phyloP scores from a whole-genome alignment of 371 early-diverging fungal species.

The Chytridium lagenaria region DNA sequence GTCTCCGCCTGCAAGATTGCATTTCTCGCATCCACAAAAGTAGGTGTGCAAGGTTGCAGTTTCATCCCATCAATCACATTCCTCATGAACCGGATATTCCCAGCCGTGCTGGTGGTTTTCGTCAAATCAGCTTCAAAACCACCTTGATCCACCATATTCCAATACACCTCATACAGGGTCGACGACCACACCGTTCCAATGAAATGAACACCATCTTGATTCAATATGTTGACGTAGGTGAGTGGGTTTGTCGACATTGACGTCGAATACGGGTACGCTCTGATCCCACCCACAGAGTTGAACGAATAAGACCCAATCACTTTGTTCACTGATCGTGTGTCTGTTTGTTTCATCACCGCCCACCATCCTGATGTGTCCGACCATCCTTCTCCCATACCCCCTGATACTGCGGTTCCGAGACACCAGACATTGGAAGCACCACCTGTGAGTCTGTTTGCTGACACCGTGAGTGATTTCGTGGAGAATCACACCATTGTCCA shows the following conservation, averaged over 20 bases:
- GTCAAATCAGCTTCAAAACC: slow-evolving; percentile 46
- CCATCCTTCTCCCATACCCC: slow-evolving; percentile 13
- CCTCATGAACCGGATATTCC: slow-evolving; percentile 39
- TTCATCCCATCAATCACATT: slow-evolving; percentile 53
- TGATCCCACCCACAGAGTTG: slow-evolving; percentile 22
- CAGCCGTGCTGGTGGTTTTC: neutral
- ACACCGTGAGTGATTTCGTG: too few species aligned
- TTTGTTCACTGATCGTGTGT: neutral
- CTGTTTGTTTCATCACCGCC: neutral
- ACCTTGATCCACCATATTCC: slow-evolving; percentile 72
- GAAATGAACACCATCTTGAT: slow-evolving; percentile 33
- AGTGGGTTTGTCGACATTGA: slow-evolving; percentile 31
- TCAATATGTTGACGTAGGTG: slow-evolving; percentile 19
- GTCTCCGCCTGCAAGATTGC: slow-evolving; percentile 86
- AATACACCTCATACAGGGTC: slow-evolving; percentile 83
- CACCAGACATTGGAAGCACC: slow-evolving; percentile 45
- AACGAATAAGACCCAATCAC: neutral
- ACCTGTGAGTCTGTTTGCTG: too few species aligned
- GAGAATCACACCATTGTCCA: too few species aligned
- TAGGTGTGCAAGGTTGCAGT: slow-evolving; percentile 89
- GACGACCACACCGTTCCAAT: slow-evolving; percentile 48
- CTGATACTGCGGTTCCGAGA: slow-evolving; percentile 28
- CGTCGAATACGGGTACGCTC: slow-evolving; percentile 43
- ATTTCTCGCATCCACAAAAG: slow-evolving; percentile 85
- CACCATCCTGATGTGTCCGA: neutral